Percentiles rank a stretch among this genome's conserved stretches.
Conservation (phyloP, 805 yeast genomes). For the Barnettozyma salicaria region DNA sequence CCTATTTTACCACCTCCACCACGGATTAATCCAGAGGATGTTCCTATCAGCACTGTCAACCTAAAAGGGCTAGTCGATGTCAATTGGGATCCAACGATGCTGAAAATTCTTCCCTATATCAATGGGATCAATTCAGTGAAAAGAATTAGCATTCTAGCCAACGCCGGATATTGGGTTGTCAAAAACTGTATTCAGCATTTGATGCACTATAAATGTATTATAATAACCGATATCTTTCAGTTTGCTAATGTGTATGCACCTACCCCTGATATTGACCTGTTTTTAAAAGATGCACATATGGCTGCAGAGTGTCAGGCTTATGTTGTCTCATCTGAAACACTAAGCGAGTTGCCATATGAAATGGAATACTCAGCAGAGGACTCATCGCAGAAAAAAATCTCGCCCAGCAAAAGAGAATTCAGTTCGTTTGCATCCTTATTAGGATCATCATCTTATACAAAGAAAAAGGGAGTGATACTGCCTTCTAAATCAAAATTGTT, state of each 20-base stretch:
- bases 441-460: slow-evolving; percentile 6
- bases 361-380: too few species aligned
- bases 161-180: slow-evolving; percentile 73
- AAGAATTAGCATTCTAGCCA: slow-evolving; percentile 69
- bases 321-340: slow-evolving; percentile 44
- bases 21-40: slow-evolving; percentile 71
- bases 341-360: slow-evolving; percentile 32
- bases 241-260: slow-evolving; percentile 86
- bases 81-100: slow-evolving; percentile 97
- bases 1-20: slow-evolving; percentile 83
- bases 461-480: slow-evolving; percentile 26
- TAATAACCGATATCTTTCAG: slow-evolving; percentile 81
- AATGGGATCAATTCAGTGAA: slow-evolving; percentile 83
- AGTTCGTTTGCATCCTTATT: slow-evolving; percentile 14
- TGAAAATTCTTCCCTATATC: slow-evolving; percentile 76
- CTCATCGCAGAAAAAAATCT: too few species aligned
- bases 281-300: slow-evolving; percentile 57
- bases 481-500: slow-evolving; percentile 67
- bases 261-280: slow-evolving; percentile 66
- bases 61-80: slow-evolving; percentile 70
- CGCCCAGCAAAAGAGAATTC: slow-evolving; percentile 1
- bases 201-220: slow-evolving; percentile 81
- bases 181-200: slow-evolving; percentile 86
- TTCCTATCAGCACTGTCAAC: slow-evolving; percentile 85
- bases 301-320: slow-evolving; percentile 83